Evolutionary conservation across 2,329 filamentous ascomycete genomes (phyloP).

Genomic region (Aureobasidium sp.): DNA sequence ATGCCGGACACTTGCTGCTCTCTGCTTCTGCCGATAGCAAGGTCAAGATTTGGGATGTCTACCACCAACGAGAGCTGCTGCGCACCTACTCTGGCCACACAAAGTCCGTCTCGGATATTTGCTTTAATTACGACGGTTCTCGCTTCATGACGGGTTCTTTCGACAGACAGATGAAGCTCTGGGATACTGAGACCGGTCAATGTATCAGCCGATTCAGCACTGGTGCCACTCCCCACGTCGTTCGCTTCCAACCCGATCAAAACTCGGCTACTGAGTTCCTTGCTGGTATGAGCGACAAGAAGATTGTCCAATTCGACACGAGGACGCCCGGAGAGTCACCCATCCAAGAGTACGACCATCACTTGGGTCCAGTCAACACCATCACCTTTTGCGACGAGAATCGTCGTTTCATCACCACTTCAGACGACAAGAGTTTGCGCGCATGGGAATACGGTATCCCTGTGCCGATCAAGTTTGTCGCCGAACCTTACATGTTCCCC

Average conservation of each 20-base stretch:
- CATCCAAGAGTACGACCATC: slow-evolving; percentile 97
- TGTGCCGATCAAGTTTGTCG: slow-evolving; percentile 96
- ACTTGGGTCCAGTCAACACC: slow-evolving; percentile 95
- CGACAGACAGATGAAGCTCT: slow-evolving; percentile 92
- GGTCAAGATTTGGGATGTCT: slow-evolving; percentile 90
- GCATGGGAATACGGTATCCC: slow-evolving; percentile 99
- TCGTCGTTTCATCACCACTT: slow-evolving; percentile 94
- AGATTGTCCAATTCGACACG: slow-evolving; percentile 95
- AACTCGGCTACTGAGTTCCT: slow-evolving; percentile 82
- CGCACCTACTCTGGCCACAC: slow-evolving; percentile 87
- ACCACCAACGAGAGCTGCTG: slow-evolving; percentile 80
- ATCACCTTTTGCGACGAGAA: slow-evolving; percentile 94
- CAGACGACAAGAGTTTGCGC: slow-evolving; percentile 90
- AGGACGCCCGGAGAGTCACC: slow-evolving; percentile 57
- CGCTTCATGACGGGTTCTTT: slow-evolving; percentile 89
- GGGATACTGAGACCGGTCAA: slow-evolving; percentile 92
- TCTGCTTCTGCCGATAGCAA: slow-evolving; percentile 86
- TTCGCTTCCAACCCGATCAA: slow-evolving; percentile 81
- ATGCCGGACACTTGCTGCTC: slow-evolving; percentile 78
- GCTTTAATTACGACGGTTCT: slow-evolving; percentile 74
- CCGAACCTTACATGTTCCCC: slow-evolving; percentile 76
- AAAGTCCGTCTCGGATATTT: slow-evolving; percentile 83
- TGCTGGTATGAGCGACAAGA: slow-evolving; percentile 96
- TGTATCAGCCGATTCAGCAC: slow-evolving; percentile 86
- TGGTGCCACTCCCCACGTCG: slow-evolving; percentile 89